Percentiles rank a stretch among this genome's conserved stretches.
These are phyloP conservation scores for Kwoniella dendrophila DNA, from an alignment of 768 basidiomycete species.

Conservation along the genomic window DNA sequence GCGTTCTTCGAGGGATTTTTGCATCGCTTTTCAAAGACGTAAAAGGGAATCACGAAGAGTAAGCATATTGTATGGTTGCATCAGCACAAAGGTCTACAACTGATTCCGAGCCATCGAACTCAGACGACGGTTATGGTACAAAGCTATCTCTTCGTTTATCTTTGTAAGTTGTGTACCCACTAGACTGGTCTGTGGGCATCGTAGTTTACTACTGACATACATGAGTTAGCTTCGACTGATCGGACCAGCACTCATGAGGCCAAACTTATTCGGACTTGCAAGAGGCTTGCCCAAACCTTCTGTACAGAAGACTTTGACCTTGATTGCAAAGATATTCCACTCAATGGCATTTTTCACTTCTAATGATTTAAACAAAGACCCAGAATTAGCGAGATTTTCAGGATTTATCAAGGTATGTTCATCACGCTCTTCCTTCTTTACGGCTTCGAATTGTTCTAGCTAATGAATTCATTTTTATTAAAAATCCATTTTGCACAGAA, in stretches of 20 bases:
- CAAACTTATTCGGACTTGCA: conserved; percentile 32
- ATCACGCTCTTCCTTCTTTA: no score
- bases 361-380: conserved; percentile 17
- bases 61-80: no score
- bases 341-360: conserved; percentile 29
- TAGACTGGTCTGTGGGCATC: no score
- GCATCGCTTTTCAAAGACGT: conserved; percentile 16
- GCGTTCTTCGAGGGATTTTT: conserved; percentile 24
- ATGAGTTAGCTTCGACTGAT: conserved; percentile 39
- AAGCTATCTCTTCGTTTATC: conserved; percentile 29
- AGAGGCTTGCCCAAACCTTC: conserved; percentile 16
- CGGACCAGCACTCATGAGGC: conserved; percentile 37
- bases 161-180: conserved; percentile 23
- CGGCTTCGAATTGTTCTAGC: no score
- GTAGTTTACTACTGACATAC: no score
- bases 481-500: conserved; percentile 15
- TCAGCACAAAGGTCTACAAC: no score
- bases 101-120: no score
- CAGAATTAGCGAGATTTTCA: conserved; percentile 14
- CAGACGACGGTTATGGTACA: conserved; percentile 28
- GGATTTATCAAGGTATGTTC: conserved; percentile 21
- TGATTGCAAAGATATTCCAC: conserved; percentile 33
- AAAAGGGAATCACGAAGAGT: conserved; percentile 21
- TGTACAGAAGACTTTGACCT: conserved; percentile 27
- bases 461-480: no score